A percentile compares a stretch with the other conserved stretches of the same genome.
Evolutionary conservation across 2,329 filamentous ascomycete genomes (phyloP).

Genomic region (Ascosphaera apis): DNA sequence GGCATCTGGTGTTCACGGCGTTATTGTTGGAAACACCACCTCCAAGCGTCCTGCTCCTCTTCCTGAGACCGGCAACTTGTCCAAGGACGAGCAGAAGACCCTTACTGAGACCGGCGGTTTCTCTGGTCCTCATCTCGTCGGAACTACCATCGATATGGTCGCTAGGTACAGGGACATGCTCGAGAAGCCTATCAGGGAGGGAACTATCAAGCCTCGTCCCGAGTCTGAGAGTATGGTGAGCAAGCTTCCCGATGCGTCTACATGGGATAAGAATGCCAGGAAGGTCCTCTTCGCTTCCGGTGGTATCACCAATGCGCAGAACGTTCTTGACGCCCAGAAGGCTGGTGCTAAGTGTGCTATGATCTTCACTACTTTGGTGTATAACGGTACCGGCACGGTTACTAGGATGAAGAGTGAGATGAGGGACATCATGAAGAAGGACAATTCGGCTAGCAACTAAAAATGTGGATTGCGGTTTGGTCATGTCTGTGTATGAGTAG

Average conservation of each 20-base stretch:
- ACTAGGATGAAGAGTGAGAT: constrained; percentile 27
- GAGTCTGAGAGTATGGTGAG: constrained; percentile 8
- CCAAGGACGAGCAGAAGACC: constrained; percentile 40
- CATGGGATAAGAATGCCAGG: constrained; percentile 3
- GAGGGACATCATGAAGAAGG: constrained; percentile 14
- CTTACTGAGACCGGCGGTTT: constrained; percentile 66
- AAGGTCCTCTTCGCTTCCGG: constrained; percentile 89
- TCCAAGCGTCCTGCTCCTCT: constrained; percentile 53
- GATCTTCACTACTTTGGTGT: constrained; percentile 61
- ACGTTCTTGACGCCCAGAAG: constrained; percentile 61
- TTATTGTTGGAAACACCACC: constrained; percentile 95
- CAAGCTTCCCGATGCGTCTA: constrained; percentile 6
- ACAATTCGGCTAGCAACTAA: background rate
- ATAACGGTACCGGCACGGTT: constrained; percentile 38
- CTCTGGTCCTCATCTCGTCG: constrained; percentile 75
- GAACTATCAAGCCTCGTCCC: constrained; percentile 4
- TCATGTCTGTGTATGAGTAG: background rate
- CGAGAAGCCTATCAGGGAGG: constrained; percentile 19
- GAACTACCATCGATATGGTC: constrained; percentile 55
- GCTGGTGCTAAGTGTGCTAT: constrained; percentile 80
- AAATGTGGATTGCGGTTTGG: background rate
- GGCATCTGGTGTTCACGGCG: constrained; percentile 67
- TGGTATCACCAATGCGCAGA: constrained; percentile 69
- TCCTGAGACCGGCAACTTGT: constrained; percentile 41
- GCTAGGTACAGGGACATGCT: constrained; percentile 52